Evolutionary conservation across 257 asterid species (phyloP).

Genomic region (Coffea eugenioides): DNA sequence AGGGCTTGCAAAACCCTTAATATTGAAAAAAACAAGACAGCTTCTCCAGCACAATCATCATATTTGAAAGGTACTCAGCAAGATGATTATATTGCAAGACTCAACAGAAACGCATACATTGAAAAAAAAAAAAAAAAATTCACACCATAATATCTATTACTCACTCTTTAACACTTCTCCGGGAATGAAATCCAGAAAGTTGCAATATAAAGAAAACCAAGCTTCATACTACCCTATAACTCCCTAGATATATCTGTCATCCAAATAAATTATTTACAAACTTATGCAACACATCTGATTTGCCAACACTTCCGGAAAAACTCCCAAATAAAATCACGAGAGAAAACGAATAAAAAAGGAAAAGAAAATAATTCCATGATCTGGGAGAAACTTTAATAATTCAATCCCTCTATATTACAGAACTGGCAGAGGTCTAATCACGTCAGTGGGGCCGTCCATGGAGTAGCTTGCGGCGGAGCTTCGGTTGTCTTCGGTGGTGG

Average conservation of each 20-base stretch:
- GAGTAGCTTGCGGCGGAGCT: slow-evolving; percentile 15
- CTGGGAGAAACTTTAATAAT: neutral
- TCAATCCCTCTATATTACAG: slow-evolving; percentile 10
- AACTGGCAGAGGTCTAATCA: slow-evolving; percentile 24
- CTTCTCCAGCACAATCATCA: no score
- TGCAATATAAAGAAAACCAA: neutral
- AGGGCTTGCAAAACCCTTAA: no score
- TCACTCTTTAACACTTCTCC: neutral
- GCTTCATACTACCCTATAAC: neutral
- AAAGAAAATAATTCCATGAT: neutral
- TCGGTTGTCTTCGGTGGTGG: slow-evolving; percentile 6
- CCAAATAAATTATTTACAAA: slow-evolving; percentile 15
- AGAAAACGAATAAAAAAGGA: neutral
- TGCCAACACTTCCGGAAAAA: neutral
- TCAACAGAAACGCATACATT: neutral
- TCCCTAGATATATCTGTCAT: neutral
- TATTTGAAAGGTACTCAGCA: no score
- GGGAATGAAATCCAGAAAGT: neutral
- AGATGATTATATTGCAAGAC: no score
- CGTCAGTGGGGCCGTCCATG: slow-evolving; percentile 14
- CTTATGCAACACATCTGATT: neutral
- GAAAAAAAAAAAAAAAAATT: neutral
- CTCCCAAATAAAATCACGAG: neutral
- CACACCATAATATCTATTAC: no score
- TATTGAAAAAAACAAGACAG: no score